A percentile compares a stretch with the other conserved stretches of the same genome.
Evolutionary conservation across 208 protist genomes (phyloP).

Genomic region (Trypanosoma theileri): DNA sequence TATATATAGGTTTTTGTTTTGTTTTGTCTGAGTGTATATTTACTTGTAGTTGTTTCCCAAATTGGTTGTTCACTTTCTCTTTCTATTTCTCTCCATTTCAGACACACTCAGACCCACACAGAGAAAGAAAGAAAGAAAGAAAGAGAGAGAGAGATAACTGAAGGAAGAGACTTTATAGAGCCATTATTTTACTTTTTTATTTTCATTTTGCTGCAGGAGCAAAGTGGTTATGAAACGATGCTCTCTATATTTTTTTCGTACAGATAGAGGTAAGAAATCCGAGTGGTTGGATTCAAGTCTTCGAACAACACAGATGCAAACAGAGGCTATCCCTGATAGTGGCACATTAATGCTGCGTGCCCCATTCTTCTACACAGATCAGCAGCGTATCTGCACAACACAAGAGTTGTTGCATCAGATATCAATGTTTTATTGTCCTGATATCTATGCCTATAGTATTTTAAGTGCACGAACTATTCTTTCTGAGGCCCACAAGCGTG

Average conservation of each 20-base stretch:
- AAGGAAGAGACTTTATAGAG: too few species aligned
- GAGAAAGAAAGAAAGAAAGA: too few species aligned
- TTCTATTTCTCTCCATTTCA: too few species aligned
- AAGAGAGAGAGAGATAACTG: too few species aligned
- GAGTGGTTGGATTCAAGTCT: not conserved
- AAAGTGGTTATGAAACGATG: not conserved
- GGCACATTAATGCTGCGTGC: not conserved
- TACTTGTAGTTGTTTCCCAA: too few species aligned
- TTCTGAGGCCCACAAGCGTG: not conserved
- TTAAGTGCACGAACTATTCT: slow-evolving; percentile 9
- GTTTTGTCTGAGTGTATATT: too few species aligned
- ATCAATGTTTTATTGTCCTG: slow-evolving; percentile 14
- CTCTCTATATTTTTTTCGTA: not conserved
- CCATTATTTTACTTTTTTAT: too few species aligned
- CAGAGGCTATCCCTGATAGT: not conserved
- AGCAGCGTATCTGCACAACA: not conserved
- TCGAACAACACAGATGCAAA: not conserved
- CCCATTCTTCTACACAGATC: slow-evolving; percentile 8
- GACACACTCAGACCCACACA: too few species aligned
- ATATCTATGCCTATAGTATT: slow-evolving; percentile 28
- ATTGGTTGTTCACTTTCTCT: too few species aligned
- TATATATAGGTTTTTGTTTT: too few species aligned
- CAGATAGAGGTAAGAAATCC: not conserved
- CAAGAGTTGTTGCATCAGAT: slow-evolving; percentile 12
- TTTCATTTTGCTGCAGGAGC: not conserved